Evolutionary conservation across 2,329 filamentous ascomycete species (phyloP).

Genomic region (Pseudogymnoascus sp.): DNA sequence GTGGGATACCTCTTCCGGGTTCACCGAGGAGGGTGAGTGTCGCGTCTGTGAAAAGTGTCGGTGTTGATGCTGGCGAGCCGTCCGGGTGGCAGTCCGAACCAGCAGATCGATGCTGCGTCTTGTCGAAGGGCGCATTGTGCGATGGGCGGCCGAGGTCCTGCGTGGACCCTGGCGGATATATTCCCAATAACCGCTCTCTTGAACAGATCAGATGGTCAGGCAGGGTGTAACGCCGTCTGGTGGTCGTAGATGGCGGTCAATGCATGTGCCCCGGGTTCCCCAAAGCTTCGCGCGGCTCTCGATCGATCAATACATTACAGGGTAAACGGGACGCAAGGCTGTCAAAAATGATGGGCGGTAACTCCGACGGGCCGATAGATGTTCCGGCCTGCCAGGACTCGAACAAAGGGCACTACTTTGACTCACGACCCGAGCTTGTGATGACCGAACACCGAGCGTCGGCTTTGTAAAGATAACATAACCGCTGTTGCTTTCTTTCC

Average conservation of each 20-base stretch:
- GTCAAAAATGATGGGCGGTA: neutral
- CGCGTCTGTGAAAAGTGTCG: neutral
- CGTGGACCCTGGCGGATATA: neutral
- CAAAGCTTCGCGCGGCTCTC: constrained; percentile 2
- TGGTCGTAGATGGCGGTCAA: constrained; percentile 3
- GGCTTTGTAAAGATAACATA: constrained; percentile 10
- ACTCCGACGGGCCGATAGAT: neutral
- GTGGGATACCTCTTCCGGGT: constrained; percentile 81
- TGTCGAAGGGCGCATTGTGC: neutral
- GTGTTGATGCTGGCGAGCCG: constrained; percentile 2
- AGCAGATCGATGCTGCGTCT: neutral
- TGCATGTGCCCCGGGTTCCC: neutral
- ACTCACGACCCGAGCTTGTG: constrained; percentile 5
- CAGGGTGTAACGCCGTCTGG: constrained; percentile 5
- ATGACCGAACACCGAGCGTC: constrained; percentile 6
- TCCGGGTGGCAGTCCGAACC: neutral
- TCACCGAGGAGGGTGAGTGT: constrained; percentile 58
- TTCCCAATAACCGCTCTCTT: neutral
- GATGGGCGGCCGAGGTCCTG: neutral
- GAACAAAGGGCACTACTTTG: constrained; percentile 2
- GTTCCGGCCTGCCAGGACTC: neutral
- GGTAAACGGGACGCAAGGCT: neutral
- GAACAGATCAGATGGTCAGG: neutral
- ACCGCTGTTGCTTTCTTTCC: neutral
- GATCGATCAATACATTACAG: neutral